Evolutionary conservation across 306 rosid species (phyloP).

Genomic region (Nissolia schottii): DNA sequence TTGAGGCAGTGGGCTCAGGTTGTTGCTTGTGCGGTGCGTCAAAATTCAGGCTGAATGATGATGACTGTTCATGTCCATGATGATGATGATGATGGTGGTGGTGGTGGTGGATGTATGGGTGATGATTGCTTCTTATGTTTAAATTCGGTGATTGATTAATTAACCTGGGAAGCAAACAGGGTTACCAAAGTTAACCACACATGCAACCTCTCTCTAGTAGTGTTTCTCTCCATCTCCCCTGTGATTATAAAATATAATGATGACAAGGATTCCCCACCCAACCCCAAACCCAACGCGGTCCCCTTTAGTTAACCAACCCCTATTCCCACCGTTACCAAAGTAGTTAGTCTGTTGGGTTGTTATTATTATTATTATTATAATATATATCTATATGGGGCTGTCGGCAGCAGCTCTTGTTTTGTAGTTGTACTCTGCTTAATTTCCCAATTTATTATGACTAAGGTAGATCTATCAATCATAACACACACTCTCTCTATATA

Average conservation of each 20-base stretch:
- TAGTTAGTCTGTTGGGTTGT: slow-evolving; percentile 15
- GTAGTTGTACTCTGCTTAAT: not conserved
- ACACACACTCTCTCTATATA: no score
- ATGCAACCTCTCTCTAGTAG: no score
- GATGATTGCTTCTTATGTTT: not conserved
- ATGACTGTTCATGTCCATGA: no score
- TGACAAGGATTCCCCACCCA: slow-evolving; percentile 33
- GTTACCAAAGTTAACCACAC: slow-evolving; percentile 40
- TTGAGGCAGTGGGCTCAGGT: slow-evolving; percentile 97
- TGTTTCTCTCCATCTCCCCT: not conserved
- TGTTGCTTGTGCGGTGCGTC: slow-evolving; percentile 91
- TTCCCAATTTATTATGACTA: slow-evolving; percentile 4
- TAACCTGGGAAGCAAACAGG: slow-evolving; percentile 23
- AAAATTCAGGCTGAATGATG: slow-evolving; percentile 32
- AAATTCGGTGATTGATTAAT: slow-evolving; percentile 4
- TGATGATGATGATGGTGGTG: not conserved
- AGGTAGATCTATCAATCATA: slow-evolving; percentile 16
- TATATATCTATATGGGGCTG: slow-evolving; percentile 18
- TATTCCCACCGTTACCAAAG: slow-evolving; percentile 3
- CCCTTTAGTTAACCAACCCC: slow-evolving; percentile 16
- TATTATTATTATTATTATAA: not conserved
- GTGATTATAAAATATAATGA: not conserved
- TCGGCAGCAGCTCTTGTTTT: slow-evolving; percentile 28
- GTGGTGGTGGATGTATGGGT: no score
- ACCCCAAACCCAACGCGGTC: slow-evolving; percentile 16